Evolutionary conservation across 257 asterid species (phyloP), one percentile per base, ranked within the genome.

Genomic region (Penstemon newberryi): DNA sequence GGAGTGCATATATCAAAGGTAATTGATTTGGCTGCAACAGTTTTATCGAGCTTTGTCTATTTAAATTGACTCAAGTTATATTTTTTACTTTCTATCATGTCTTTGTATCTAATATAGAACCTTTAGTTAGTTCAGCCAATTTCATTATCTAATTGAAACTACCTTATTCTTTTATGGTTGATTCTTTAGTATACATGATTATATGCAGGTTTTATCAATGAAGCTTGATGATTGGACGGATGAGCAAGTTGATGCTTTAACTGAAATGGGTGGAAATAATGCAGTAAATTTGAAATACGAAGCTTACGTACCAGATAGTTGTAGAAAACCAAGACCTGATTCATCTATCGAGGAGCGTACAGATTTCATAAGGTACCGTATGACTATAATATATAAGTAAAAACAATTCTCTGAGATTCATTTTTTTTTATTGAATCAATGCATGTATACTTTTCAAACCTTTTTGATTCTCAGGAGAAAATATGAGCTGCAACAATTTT

Each of bases 1-100:
- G 98, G 98, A 72, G 98, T 86, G 69, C 98, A 91, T 72, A 87
- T 89, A 78, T 73, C 98, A 4, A 88, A 91, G 96, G 96, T 88
- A 4, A 5, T 33, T 53, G 37, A 50, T 52, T 37, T 46, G 59
- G 11, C 45, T 13, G 25, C 42, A 43, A 65, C 61, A 5, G 8
- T 51, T 52, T 18, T 37, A 51, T 52, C 56, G 8, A 69, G 56
- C 45, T 9, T 13, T 25, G 12, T 36, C n/a, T 10, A 11, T 4
- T 36, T 40, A 45, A 47, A 1, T 69, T 52, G 59, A 25, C 33
- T 25, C 33, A 25, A 25, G 33, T 25, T 25, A 25, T 25, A 25
- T 25, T 25, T 25, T 2, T 25, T 25, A 25, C 33, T 25, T 25
- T 25, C 33, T 25, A 25, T 25, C 33, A 25, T 25, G 33, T 25